Evolutionary conservation across 2,329 filamentous ascomycete genomes (phyloP).

Genomic region (Colletotrichum cuscutae): DNA sequence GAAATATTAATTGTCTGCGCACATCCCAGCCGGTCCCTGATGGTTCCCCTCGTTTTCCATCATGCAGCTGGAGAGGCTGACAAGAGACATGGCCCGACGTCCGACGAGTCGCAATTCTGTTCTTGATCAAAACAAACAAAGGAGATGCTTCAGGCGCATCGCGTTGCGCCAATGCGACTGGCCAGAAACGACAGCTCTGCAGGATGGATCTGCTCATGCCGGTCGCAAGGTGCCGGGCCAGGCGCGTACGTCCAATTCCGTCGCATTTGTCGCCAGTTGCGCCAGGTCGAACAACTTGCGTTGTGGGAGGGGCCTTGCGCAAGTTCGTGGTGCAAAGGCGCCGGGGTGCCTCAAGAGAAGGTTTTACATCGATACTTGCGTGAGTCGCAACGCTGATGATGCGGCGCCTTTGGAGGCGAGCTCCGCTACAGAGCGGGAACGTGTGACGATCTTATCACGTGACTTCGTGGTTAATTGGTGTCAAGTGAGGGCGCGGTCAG

Average conservation of each 20-base stretch:
- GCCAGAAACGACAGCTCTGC: conserved; percentile 19
- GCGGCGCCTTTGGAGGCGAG: background rate
- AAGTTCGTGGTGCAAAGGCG: background rate
- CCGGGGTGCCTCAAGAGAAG: background rate
- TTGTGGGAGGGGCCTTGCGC: background rate
- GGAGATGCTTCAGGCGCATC: conserved; percentile 27
- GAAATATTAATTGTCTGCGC: conserved; percentile 26
- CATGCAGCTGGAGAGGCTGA: conserved; percentile 3
- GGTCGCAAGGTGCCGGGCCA: conserved; percentile 24
- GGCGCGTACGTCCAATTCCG: conserved; percentile 28
- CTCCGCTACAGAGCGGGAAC: background rate
- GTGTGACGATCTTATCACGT: background rate
- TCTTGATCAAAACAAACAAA: conserved; percentile 31
- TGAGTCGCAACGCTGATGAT: conserved; percentile 25
- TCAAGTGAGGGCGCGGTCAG: background rate
- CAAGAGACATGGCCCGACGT: conserved; percentile 1
- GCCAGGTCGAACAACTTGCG: background rate
- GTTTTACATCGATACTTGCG: background rate
- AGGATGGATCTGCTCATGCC: conserved; percentile 11
- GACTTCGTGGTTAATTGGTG: conserved; percentile 15
- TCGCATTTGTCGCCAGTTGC: conserved; percentile 22
- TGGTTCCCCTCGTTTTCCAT: conserved; percentile 3
- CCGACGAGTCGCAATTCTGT: conserved; percentile 16
- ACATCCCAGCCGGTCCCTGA: conserved; percentile 27
- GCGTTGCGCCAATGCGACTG: conserved; percentile 33